phyloP scores from a whole-genome alignment of 495 filamentous ascomycete genomes.

The Parmelia sp. region DNA sequence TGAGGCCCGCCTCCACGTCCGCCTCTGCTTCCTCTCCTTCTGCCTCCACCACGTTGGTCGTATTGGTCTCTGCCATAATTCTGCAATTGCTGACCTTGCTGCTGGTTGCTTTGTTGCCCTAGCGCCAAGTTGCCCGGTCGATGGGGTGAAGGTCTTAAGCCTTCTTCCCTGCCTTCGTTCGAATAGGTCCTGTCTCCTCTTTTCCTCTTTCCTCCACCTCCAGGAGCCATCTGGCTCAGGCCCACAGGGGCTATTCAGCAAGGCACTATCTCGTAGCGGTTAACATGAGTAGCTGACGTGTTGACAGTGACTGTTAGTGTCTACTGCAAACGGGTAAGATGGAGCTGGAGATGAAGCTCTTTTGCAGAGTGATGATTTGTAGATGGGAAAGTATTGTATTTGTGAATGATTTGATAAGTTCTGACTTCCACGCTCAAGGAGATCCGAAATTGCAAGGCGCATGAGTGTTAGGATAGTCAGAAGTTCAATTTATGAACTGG shows the following conservation, averaged over 20 bases:
- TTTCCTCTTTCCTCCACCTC: slow-evolving; percentile 53
- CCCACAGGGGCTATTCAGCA: slow-evolving; percentile 8
- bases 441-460: background rate
- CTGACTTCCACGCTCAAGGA: background rate
- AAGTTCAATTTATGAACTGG: background rate
- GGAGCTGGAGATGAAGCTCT: background rate
- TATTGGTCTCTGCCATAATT: slow-evolving; percentile 37
- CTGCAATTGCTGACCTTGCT: slow-evolving; percentile 33
- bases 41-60: slow-evolving; percentile 40
- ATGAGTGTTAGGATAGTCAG: background rate
- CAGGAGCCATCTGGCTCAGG: slow-evolving; percentile 41
- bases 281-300: background rate
- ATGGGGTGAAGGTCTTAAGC: slow-evolving; percentile 56
- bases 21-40: slow-evolving; percentile 42
- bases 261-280: background rate
- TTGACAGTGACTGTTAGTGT: slow-evolving; percentile 5
- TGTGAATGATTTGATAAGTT: too few species aligned
- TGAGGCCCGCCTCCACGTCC: slow-evolving; percentile 36
- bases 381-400: background rate
- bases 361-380: background rate
- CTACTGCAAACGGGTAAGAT: background rate
- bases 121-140: slow-evolving; percentile 53
- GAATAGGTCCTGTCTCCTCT: slow-evolving; percentile 49
- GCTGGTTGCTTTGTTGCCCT: slow-evolving; percentile 44
- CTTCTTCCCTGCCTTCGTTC: slow-evolving; percentile 46